Evolutionary conservation across 257 asterid genomes (phyloP).

Genomic region (Buddleja alternifolia): DNA sequence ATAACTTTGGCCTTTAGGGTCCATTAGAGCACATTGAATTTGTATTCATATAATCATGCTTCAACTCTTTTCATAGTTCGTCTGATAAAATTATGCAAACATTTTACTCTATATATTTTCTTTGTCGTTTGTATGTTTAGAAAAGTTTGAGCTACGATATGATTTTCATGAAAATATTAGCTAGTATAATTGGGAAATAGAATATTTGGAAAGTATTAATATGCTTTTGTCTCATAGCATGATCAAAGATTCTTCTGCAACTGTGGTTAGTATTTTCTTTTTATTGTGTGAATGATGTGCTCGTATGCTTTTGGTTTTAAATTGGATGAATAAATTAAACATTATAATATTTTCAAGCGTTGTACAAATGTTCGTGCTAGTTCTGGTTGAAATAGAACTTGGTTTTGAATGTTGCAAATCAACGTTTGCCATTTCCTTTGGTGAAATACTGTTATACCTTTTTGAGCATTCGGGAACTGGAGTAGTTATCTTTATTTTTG

Average conservation of each 20-base stretch:
- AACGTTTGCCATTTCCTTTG: background rate
- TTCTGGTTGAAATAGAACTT: slow-evolving; percentile 21
- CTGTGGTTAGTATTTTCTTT: background rate
- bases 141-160: background rate
- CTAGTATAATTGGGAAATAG: background rate
- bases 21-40: slow-evolving; percentile 2
- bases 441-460: background rate
- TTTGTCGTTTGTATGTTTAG: background rate
- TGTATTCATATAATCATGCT: background rate
- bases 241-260: background rate
- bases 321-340: background rate
- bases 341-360: background rate
- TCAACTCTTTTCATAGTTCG: background rate
- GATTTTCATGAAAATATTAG: slow-evolving; percentile 2
- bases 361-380: slow-evolving; percentile 3
- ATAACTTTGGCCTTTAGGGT: background rate
- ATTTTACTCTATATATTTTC: background rate
- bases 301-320: slow-evolving; percentile 5
- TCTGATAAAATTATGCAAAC: background rate
- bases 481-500: background rate
- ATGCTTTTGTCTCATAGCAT: slow-evolving; percentile 8
- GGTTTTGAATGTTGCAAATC: slow-evolving; percentile 16
- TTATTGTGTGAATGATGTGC: background rate
- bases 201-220: background rate
- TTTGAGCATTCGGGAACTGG: background rate